These are phyloP conservation scores for Grifola frondosa DNA, from an alignment of 1,284 basidiomycete species.

Conservation along the genomic window DNA sequence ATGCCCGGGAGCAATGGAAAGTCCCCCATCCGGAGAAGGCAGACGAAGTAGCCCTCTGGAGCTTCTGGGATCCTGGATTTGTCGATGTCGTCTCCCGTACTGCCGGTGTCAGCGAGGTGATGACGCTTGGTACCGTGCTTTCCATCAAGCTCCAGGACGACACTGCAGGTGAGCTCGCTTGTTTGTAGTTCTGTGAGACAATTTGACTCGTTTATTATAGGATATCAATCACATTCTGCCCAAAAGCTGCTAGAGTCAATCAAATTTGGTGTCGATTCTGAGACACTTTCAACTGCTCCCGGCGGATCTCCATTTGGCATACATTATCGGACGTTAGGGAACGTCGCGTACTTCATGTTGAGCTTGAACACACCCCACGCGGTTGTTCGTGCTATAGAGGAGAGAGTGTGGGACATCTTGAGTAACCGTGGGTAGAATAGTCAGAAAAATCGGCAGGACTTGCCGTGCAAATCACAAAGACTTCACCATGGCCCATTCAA, in stretches of 20 bases:
- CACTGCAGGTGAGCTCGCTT: slow-evolving; percentile 47
- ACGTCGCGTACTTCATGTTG: slow-evolving; percentile 94
- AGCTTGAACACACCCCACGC: slow-evolving; percentile 73
- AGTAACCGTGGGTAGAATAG: no score
- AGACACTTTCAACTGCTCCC: slow-evolving; percentile 43
- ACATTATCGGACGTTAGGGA: slow-evolving; percentile 88
- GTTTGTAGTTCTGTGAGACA: background rate
- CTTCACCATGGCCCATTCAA: no score
- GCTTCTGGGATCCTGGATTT: slow-evolving; percentile 84
- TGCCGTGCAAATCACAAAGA: no score
- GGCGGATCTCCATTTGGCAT: slow-evolving; percentile 68
- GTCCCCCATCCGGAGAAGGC: slow-evolving; percentile 10
- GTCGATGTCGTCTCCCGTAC: slow-evolving; percentile 62
- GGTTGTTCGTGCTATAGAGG: slow-evolving; percentile 59
- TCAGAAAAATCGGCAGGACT: no score
- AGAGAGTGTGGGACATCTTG: slow-evolving; percentile 49
- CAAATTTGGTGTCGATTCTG: slow-evolving; percentile 27
- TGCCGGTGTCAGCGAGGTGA: slow-evolving; percentile 66
- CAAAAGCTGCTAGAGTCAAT: slow-evolving; percentile 57
- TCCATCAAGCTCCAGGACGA: slow-evolving; percentile 75
- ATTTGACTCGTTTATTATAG: slow-evolving; percentile 34
- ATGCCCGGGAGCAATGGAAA: slow-evolving; percentile 50
- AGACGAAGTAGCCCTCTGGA: slow-evolving; percentile 58
- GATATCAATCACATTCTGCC: slow-evolving; percentile 78
- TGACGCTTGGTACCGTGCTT: slow-evolving; percentile 89